Evolutionary conservation across 148 eudicot genomes (phyloP).

Genomic region (Vaccinium darrowii): DNA sequence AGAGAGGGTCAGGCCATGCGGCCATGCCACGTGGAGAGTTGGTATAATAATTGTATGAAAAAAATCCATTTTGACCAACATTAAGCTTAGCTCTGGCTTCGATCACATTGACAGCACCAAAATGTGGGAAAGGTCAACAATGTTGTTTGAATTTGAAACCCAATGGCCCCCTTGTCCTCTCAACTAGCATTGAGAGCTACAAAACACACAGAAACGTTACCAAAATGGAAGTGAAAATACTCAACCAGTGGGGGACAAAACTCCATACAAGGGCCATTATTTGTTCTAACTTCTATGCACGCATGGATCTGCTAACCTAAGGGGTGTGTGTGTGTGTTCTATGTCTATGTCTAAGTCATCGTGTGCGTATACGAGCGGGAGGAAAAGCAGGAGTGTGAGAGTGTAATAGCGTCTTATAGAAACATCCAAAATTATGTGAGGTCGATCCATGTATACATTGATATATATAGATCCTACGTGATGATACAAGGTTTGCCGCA

Average conservation of each 20-base stretch:
- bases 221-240: background rate
- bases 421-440: too few species aligned
- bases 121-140: background rate
- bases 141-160: conserved; percentile 7
- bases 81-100: background rate
- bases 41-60: background rate
- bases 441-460: too few species aligned
- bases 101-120: background rate
- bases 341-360: background rate
- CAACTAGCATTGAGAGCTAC: background rate
- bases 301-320: background rate
- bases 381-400: background rate
- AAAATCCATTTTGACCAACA: background rate
- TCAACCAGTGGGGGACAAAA: background rate
- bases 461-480: background rate
- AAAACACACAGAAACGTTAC: background rate
- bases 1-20: background rate
- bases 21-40: background rate
- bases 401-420: background rate
- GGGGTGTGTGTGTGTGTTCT: background rate
- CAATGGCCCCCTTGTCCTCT: conserved; percentile 1
- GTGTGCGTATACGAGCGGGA: background rate
- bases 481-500: background rate
- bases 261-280: background rate
- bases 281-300: background rate